Evolutionary conservation across 2,329 filamentous ascomycete species (phyloP), one percentile per base, ranked within the genome.

Genomic region (Talaromyces amestolkiae): DNA sequence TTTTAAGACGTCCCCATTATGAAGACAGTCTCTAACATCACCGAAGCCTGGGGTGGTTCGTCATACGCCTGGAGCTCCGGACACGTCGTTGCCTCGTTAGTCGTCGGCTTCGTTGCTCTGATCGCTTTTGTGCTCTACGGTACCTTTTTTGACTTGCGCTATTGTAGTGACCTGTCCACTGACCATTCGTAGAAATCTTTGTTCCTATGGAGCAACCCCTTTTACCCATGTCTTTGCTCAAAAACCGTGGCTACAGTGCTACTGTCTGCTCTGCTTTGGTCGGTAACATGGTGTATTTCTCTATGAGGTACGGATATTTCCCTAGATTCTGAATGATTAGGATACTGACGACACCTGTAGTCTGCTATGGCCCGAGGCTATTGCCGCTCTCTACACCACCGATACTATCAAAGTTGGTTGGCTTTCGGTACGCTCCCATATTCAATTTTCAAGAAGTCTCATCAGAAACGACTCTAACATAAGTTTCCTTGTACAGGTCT

Each of bases 261-360:
- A 74, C 81, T 59, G 74, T 81, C 41, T 68, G 73, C 41, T 73
- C 76, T 53, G 80, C 78, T 1, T 75, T 75, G 5, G 75, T 81
- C 58, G 78, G 75, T n/a, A 77, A 77, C 37, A 80, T 81, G 76
- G 72, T 82, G 8, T 84, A 80, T 71, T 83, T 80, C 71, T 76
- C 75, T 13, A 71, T 83, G 65, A 63, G 61, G 61, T 63, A 41
- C 8, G 45, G 9, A n/a, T n/a, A 33, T 33, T 2, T 7, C 33
- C 10, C 7, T 19, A 33, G 27, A 22, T 22, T 15, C 3, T 33
- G 13, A 9, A 31, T 53, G 24, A 51, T n/a, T 53, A 33, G 11
- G 49, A 53, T 19, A 41, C 33, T 62, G 22, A 62, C 15, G 31
- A 5, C 15, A 3, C n/a, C 6, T 53, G 33, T 41, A 80, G 76